These are phyloP conservation scores for Dendrostoma leiphaemia DNA, from an alignment of 2,329 filamentous ascomycete species.

Conservation along the genomic window DNA sequence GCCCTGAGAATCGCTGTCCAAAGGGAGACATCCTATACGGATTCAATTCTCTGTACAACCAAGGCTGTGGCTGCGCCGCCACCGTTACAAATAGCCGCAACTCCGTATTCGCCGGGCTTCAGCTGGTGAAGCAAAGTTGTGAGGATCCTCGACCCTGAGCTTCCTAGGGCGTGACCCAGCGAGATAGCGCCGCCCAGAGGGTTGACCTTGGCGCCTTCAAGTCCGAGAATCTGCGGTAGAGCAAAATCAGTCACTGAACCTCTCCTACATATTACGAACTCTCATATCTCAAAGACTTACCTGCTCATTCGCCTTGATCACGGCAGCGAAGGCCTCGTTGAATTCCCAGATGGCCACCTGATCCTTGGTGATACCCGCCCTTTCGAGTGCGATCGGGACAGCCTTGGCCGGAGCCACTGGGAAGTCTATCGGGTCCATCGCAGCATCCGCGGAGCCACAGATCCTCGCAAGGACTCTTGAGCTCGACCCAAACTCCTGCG, in stretches of 20 bases:
- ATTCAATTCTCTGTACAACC: conserved; percentile 80
- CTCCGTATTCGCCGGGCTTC: conserved; percentile 88
- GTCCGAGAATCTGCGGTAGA: conserved; percentile 78
- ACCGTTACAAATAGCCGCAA: conserved; percentile 95
- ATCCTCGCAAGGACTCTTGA: conserved; percentile 87
- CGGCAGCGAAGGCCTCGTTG: conserved; percentile 95
- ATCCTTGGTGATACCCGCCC: conserved; percentile 86
- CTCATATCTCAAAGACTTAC: conserved; percentile 35
- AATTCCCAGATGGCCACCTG: conserved; percentile 97
- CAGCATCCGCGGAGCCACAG: conserved; percentile 82
- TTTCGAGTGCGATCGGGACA: conserved; percentile 82
- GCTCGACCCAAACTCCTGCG: conserved; percentile 72
- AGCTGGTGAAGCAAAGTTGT: conserved; percentile 90
- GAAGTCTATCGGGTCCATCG: conserved; percentile 90
- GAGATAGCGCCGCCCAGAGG: conserved; percentile 88
- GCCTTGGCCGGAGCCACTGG: conserved; percentile 89
- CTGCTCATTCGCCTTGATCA: conserved; percentile 93
- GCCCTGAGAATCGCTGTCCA: too few relatives aligned
- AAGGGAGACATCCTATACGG: conserved; percentile 35
- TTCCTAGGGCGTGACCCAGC: conserved; percentile 86
- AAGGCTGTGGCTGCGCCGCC: conserved; percentile 89
- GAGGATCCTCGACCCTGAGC: conserved; percentile 87
- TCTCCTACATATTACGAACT: too few relatives aligned
- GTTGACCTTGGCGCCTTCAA: conserved; percentile 79
- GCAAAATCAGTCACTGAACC: too few relatives aligned